Evolutionary conservation across 2,329 filamentous ascomycete genomes (phyloP), one percentile per base, ranked within the genome.

Genomic region (Cladorrhinum sp.): DNA sequence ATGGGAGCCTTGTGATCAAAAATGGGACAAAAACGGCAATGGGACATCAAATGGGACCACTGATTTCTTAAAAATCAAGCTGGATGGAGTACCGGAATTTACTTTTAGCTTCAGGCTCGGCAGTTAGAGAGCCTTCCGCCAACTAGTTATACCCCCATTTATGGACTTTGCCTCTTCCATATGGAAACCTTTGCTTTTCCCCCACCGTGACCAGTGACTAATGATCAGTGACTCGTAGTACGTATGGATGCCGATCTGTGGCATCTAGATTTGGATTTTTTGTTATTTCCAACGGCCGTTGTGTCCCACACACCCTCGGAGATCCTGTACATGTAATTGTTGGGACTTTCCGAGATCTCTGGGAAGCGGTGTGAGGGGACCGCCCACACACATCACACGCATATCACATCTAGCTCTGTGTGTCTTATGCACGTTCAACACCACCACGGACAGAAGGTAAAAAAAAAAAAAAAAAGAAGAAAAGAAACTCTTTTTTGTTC

Each of bases 61-160:
- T 69, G 65, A 63, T 64, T 61, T 67, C 62, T 58, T 55, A 68
- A 67, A 65, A 24, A 49, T 49, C 30, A 49, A 57, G 42, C 42
- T 28, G 54, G 65, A 66, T 64, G 68, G 68, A 67, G 65, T 48
- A 68, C 62, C 65, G 69, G 67, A n/a, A 68, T 70, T 65, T 70
- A 62, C 67, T 62, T 69, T 68, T 68, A 66, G 66, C 61, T 66
- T 66, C 26, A 64, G 62, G 65, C 63, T 67, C 60, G 50, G 61
- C 57, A 55, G 30, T 59, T 58, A 42, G 55, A 55, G 58, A 61
- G 55, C 62, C 62, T 66, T 61, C 60, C 60, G 62, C 60, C 55
- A 60, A 64, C 64, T 62, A 61, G 65, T 67, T 67, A 69, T 65
- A 65, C 65, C 62, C 60, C 55, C 54, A 62, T 67, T 66, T 65